These are phyloP conservation scores for Penicillium psychrosexuale DNA, from an alignment of 2,329 filamentous ascomycete genomes.

Conservation along the genomic window DNA sequence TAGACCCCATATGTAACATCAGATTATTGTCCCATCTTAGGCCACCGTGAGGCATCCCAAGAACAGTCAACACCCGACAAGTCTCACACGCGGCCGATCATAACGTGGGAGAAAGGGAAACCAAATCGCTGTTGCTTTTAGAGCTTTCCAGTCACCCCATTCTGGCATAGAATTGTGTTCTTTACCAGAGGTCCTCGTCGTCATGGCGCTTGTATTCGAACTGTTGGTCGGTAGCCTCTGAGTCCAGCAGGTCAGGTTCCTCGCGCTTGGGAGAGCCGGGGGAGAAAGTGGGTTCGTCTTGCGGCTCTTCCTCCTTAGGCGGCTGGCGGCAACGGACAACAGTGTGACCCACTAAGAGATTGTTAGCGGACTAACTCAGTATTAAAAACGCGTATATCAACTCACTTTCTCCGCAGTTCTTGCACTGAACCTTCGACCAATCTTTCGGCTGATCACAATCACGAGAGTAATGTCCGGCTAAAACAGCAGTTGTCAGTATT, in stretches of 20 bases:
- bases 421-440: slow-evolving; percentile 46
- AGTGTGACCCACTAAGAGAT: slow-evolving; percentile 43
- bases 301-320: slow-evolving; percentile 15
- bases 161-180: neutral
- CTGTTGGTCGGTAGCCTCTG: neutral
- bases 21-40: neutral
- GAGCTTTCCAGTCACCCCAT: neutral
- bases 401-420: slow-evolving; percentile 45
- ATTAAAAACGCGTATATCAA: slow-evolving; percentile 1
- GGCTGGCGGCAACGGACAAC: slow-evolving; percentile 37
- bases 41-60: slow-evolving; percentile 1
- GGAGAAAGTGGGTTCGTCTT: neutral
- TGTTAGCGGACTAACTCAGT: slow-evolving; percentile 8
- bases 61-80: neutral
- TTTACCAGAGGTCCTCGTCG: neutral
- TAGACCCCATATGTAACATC: neutral
- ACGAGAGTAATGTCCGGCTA: slow-evolving; percentile 43
- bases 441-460: slow-evolving; percentile 46
- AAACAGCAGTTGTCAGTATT: slow-evolving; percentile 9
- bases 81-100: neutral
- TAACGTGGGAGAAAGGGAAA: neutral
- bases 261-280: neutral
- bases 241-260: neutral
- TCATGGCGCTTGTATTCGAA: neutral
- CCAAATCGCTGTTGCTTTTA: neutral